phyloP scores from a whole-genome alignment of 495 filamentous ascomycete genomes.

The Penicillium ochrochloron region DNA sequence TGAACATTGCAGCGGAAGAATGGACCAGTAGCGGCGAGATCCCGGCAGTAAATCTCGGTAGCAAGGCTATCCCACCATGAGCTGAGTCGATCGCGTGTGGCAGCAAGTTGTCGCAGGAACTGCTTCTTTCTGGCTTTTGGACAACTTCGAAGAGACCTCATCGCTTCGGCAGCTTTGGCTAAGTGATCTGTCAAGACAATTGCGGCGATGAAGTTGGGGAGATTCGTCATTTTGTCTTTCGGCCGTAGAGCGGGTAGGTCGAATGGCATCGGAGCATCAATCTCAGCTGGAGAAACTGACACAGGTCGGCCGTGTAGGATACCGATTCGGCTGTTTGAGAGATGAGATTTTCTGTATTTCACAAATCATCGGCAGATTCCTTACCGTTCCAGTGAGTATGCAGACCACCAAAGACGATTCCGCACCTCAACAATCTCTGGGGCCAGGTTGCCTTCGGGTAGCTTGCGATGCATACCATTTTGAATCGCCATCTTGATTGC shows the following conservation, averaged over 20 bases:
- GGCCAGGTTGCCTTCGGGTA: neutral
- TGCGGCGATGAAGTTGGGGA: neutral
- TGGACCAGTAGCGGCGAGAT: neutral
- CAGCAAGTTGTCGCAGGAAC: neutral
- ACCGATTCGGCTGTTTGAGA: neutral
- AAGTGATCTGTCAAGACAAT: slow-evolving; percentile 1
- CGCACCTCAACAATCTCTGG: slow-evolving; percentile 1
- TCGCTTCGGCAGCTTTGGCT: neutral
- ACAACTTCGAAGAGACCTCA: neutral
- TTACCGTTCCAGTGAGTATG: slow-evolving; percentile 3
- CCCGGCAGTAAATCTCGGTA: neutral
- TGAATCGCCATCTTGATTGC: slow-evolving; percentile 3
- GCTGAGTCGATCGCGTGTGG: neutral
- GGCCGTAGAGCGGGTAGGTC: neutral
- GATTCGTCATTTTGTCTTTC: neutral
- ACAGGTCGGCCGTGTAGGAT: neutral
- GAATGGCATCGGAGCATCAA: neutral
- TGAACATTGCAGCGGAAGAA: neutral
- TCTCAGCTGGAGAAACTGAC: neutral
- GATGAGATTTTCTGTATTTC: neutral
- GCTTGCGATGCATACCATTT: slow-evolving; percentile 5
- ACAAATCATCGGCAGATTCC: neutral
- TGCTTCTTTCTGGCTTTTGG: neutral
- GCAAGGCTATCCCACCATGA: slow-evolving; percentile 1
- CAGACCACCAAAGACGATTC: slow-evolving; percentile 2